phyloP scores from a whole-genome alignment of 225 moss, liverwort and hornwort genomes.

The Bryum argenteum region DNA sequence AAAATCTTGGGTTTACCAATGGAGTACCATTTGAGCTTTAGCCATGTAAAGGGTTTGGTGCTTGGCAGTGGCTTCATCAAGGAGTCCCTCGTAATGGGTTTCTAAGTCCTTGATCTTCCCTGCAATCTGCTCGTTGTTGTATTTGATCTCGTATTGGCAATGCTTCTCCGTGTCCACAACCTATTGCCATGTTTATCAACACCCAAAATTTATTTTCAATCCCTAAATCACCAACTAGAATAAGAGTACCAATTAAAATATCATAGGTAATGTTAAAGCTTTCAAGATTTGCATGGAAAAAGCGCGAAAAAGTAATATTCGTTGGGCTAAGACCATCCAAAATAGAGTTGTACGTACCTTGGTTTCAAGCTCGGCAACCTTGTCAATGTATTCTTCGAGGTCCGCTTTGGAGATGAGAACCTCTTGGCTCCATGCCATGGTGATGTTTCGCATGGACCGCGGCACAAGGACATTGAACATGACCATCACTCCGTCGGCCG shows the following conservation, averaged over 20 bases:
- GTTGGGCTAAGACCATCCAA: no score
- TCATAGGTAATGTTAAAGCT: no score
- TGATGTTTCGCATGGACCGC: slow-evolving; percentile 32
- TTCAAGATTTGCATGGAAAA: no score
- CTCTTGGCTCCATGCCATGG: slow-evolving; percentile 60
- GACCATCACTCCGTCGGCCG: slow-evolving; percentile 71
- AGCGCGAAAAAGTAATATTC: no score
- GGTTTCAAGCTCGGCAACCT: slow-evolving; percentile 58
- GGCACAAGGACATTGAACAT: slow-evolving; percentile 58
- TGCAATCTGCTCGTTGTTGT: slow-evolving; percentile 59
- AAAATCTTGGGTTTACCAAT: slow-evolving; percentile 27
- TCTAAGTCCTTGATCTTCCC: slow-evolving; percentile 53
- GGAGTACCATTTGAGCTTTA: slow-evolving; percentile 66
- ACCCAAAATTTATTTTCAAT: not conserved
- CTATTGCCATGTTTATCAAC: slow-evolving; percentile 26
- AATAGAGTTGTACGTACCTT: slow-evolving; percentile 41
- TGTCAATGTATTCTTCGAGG: slow-evolving; percentile 54
- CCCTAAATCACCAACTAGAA: no score
- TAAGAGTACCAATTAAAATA: no score
- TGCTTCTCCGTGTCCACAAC: slow-evolving; percentile 60
- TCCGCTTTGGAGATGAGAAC: slow-evolving; percentile 65
- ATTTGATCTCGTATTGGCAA: slow-evolving; percentile 64
- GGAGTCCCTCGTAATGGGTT: slow-evolving; percentile 50
- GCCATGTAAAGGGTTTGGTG: slow-evolving; percentile 62
- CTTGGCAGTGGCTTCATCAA: slow-evolving; percentile 47